Percentiles rank a stretch among this genome's conserved stretches.
Conservation (phyloP, 768 basidiomycete genomes). For the Cubamyces sp. region DNA sequence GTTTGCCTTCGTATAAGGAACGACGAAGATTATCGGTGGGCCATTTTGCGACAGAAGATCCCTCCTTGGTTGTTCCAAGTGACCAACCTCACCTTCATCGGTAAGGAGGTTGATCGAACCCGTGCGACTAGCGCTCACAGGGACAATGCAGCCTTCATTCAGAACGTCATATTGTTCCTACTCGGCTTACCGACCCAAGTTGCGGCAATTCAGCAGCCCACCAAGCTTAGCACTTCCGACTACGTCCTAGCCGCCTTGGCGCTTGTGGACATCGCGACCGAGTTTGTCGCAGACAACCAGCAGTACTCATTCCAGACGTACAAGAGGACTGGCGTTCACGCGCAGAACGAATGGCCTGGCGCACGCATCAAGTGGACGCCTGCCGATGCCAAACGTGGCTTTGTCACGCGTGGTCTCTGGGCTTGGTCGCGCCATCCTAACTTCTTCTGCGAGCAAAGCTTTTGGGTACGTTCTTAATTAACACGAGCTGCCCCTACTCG, state of each 20-base stretch:
- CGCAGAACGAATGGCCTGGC: conserved; percentile 62
- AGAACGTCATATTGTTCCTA: conserved; percentile 80
- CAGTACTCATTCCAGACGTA: conserved; percentile 85
- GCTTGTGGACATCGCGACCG: conserved; percentile 61
- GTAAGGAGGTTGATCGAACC: conserved; percentile 38
- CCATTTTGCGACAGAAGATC: conserved; percentile 64
- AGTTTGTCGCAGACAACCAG: conserved; percentile 90
- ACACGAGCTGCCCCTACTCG: neutral
- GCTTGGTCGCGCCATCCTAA: conserved; percentile 90
- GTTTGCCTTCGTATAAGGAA: conserved; percentile 42
- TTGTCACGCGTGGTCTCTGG: conserved; percentile 86
- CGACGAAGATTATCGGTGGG: conserved; percentile 95
- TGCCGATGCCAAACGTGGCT: conserved; percentile 76
- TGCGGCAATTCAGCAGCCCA: conserved; percentile 58
- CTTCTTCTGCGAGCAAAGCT: conserved; percentile 86
- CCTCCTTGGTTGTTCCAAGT: conserved; percentile 61
- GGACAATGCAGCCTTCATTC: conserved; percentile 58
- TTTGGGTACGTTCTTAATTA: conserved; percentile 62
- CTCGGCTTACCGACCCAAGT: conserved; percentile 66
- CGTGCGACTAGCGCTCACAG: neutral
- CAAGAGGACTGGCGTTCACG: conserved; percentile 57
- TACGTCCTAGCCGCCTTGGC: conserved; percentile 61
- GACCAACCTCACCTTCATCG: conserved; percentile 73
- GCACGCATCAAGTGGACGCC: conserved; percentile 69
- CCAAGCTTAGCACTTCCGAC: conserved; percentile 60